phyloP scores from a whole-genome alignment of 2,329 filamentous ascomycete genomes.

The Talaromyces sp. region DNA sequence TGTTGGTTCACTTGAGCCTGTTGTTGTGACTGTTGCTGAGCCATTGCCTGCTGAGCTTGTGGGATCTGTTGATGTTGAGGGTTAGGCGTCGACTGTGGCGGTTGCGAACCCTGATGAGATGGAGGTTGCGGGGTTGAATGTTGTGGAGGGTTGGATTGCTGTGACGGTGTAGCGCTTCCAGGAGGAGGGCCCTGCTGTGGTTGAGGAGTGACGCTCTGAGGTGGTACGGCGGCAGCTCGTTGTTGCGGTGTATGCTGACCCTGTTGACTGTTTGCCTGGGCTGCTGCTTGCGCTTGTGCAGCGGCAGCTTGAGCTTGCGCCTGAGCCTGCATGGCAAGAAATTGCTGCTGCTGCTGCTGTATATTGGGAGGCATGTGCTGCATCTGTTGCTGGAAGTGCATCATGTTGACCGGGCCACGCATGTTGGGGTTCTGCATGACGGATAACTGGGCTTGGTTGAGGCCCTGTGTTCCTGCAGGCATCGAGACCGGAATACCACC shows the following conservation, averaged over 20 bases:
- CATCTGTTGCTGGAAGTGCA: slow-evolving; percentile 42
- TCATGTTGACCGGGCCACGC: slow-evolving; percentile 35
- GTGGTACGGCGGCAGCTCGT: slow-evolving; percentile 38
- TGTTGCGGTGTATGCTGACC: slow-evolving; percentile 42
- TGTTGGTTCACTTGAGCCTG: slow-evolving; percentile 29
- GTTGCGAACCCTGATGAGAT: slow-evolving; percentile 35
- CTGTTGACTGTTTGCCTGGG: slow-evolving; percentile 34
- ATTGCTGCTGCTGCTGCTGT: slow-evolving; percentile 41
- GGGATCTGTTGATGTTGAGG: slow-evolving; percentile 38
- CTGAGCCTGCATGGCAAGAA: slow-evolving; percentile 31
- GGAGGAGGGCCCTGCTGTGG: slow-evolving; percentile 42
- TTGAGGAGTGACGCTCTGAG: slow-evolving; percentile 42
- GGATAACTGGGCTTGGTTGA: slow-evolving; percentile 43
- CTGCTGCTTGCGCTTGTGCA: slow-evolving; percentile 12
- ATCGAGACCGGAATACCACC: slow-evolving; percentile 38
- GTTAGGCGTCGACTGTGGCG: slow-evolving; percentile 36
- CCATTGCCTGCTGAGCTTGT: slow-evolving; percentile 31
- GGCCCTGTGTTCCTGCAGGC: slow-evolving; percentile 40
- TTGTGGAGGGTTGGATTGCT: slow-evolving; percentile 32
- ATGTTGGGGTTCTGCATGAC: slow-evolving; percentile 43
- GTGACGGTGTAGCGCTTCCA: slow-evolving; percentile 36
- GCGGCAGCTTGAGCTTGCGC: slow-evolving; percentile 21
- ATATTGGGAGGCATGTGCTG: slow-evolving; percentile 41
- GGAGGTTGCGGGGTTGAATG: slow-evolving; percentile 33
- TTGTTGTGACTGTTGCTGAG: slow-evolving; percentile 25